Evolutionary conservation across 139 green algal genomes (phyloP).

Genomic region (Auxenochlorella pyrenoidosa): DNA sequence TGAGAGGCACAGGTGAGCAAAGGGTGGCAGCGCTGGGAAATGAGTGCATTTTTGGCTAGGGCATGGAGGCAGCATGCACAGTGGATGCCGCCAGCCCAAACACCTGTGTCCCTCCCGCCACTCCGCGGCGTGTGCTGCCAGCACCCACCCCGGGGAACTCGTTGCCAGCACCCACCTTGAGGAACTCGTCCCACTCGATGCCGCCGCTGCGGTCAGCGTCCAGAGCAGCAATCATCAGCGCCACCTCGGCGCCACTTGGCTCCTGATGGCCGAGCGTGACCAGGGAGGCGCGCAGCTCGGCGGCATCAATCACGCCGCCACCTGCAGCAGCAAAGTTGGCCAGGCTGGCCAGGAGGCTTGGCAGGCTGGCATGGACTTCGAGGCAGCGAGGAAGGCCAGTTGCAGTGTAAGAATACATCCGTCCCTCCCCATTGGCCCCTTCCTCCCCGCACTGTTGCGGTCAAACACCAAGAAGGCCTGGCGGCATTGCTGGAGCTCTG

Average conservation of each 20-base stretch:
- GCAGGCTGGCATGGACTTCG: no score
- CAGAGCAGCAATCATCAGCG: slow-evolving; percentile 43
- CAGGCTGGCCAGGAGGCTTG: no score
- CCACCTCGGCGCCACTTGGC: slow-evolving; percentile 63
- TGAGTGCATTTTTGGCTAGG: no score
- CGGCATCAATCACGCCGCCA: slow-evolving; percentile 75
- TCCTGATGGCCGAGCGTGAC: background rate
- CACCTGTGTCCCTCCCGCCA: no score
- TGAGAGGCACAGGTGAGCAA: no score
- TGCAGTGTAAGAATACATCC: background rate
- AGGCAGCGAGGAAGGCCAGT: no score
- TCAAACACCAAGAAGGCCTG: slow-evolving; percentile 3
- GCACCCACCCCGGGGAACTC: background rate
- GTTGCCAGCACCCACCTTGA: slow-evolving; percentile 45
- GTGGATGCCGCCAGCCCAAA: no score
- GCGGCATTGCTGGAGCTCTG: background rate
- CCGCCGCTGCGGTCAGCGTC: slow-evolving; percentile 75
- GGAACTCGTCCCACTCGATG: slow-evolving; percentile 85
- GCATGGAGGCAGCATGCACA: no score
- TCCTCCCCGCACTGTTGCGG: slow-evolving; percentile 14
- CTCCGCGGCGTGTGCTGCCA: no score
- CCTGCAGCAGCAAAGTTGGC: slow-evolving; percentile 27
- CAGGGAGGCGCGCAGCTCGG: slow-evolving; percentile 17
- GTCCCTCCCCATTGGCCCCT: no score
- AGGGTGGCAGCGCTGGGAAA: no score